A percentile compares a stretch with the other conserved stretches of the same genome.
Evolutionary conservation across 176 grass and related monocot genomes (phyloP).

Genomic region (Dendrocalamus sinicus): DNA sequence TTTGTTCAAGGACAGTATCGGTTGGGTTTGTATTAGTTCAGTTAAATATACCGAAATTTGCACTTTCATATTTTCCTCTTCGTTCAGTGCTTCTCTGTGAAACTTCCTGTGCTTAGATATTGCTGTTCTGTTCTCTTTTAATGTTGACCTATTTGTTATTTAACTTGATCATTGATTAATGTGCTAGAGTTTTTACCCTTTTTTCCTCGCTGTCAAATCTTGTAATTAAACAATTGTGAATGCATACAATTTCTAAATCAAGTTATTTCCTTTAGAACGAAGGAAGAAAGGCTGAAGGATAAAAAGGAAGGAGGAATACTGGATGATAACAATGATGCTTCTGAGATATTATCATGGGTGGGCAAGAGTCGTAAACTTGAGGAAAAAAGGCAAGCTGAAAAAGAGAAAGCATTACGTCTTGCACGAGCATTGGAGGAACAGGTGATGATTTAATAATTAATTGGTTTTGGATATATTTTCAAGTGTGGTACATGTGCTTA

Average conservation of each 20-base stretch:
- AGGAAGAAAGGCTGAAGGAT: slow-evolving; percentile 83
- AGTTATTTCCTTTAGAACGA: slow-evolving; percentile 66
- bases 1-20: background rate
- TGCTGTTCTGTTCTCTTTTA: background rate
- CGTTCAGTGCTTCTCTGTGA: background rate
- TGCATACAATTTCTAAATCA: slow-evolving; percentile 63
- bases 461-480: slow-evolving; percentile 25
- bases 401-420: slow-evolving; percentile 75
- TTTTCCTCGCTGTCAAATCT: slow-evolving; percentile 4
- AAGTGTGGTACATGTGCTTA: background rate
- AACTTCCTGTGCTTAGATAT: background rate
- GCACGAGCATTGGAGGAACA: slow-evolving; percentile 87
- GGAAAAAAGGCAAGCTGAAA: slow-evolving; percentile 73
- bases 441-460: slow-evolving; percentile 46
- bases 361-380: slow-evolving; percentile 79
- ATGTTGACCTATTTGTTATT: background rate
- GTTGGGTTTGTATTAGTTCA: background rate
- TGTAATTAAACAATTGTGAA: slow-evolving; percentile 33
- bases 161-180: background rate
- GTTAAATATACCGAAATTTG: background rate
- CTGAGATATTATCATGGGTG: slow-evolving; percentile 85
- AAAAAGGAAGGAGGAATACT: slow-evolving; percentile 71
- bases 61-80: background rate
- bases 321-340: slow-evolving; percentile 57
- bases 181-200: background rate